Evolutionary conservation across 1,139 yeast genomes (phyloP).

Genomic region (Scheffersomyces parashehatae): DNA sequence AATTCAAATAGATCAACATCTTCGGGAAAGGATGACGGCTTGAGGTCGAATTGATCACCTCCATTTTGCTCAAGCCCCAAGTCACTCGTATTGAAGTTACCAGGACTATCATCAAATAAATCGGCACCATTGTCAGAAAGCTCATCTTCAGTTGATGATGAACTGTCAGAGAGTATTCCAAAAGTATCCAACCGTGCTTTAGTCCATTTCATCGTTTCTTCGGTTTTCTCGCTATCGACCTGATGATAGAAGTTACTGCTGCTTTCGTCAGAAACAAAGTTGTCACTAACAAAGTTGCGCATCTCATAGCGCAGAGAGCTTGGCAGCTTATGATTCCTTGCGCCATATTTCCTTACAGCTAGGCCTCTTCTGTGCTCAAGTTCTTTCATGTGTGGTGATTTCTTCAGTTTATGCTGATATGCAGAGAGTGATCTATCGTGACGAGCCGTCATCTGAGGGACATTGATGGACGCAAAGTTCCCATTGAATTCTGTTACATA

Average conservation of each 20-base stretch:
- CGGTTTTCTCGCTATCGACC: not conserved
- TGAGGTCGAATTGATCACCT: no score
- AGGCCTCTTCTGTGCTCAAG: conserved; percentile 34
- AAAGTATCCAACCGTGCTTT: conserved; percentile 6
- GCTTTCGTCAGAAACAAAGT: conserved; percentile 4
- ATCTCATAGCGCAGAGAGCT: not conserved
- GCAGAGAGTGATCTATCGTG: not conserved
- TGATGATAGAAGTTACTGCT: not conserved
- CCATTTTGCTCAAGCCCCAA: no score
- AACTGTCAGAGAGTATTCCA: conserved; percentile 11
- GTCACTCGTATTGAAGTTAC: not conserved
- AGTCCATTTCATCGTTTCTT: not conserved
- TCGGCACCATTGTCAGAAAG: not conserved
- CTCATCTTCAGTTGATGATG: conserved; percentile 7
- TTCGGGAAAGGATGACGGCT: no score
- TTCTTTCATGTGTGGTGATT: conserved; percentile 2
- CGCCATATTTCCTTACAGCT: conserved; percentile 29
- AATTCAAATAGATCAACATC: conserved; percentile 6
- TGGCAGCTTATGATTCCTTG: not conserved
- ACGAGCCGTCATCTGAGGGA: no score
- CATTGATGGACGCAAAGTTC: no score
- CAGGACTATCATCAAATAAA: not conserved
- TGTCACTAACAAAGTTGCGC: conserved; percentile 12
- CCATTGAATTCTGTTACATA: no score
- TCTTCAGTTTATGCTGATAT: not conserved